Evolutionary conservation across 768 basidiomycete genomes (phyloP).

Genomic region (Sporobolomyces phaffii): DNA sequence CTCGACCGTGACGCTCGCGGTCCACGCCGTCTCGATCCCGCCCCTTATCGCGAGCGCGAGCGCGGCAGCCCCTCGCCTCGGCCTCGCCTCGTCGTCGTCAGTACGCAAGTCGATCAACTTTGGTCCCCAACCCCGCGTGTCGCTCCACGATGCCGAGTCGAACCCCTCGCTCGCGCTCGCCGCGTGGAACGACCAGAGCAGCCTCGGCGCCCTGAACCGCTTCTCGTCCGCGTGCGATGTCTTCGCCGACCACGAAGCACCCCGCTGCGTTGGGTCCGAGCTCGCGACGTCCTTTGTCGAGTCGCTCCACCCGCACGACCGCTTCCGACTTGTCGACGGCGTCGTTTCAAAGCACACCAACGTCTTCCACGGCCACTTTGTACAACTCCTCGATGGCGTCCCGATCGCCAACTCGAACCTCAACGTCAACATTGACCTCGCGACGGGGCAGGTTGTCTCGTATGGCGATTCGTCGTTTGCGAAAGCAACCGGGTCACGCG

Average conservation of each 20-base stretch:
- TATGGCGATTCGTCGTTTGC: conserved; percentile 67
- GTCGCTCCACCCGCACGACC: conserved; percentile 48
- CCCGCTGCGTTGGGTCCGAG: conserved; percentile 49
- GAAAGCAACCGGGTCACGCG: conserved; percentile 8
- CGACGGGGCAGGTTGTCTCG: conserved; percentile 72
- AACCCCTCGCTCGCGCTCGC: conserved; percentile 15
- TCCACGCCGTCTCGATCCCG: background rate
- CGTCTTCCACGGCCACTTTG: conserved; percentile 81
- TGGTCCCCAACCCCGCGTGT: conserved; percentile 71
- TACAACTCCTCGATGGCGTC: conserved; percentile 67
- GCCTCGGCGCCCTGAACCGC: conserved; percentile 47
- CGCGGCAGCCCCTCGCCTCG: background rate
- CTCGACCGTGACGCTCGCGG: conserved; percentile 14
- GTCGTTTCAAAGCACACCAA: conserved; percentile 80
- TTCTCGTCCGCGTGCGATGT: conserved; percentile 43
- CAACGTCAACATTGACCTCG: conserved; percentile 88
- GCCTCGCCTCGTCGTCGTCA: background rate
- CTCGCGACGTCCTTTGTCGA: conserved; percentile 62
- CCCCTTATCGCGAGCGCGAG: conserved; percentile 5
- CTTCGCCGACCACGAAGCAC: conserved; percentile 43
- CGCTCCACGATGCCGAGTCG: conserved; percentile 45
- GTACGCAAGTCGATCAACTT: conserved; percentile 81
- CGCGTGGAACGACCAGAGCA: conserved; percentile 27
- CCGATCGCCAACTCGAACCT: conserved; percentile 70
- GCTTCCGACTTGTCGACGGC: conserved; percentile 59